Evolutionary conservation across 2,329 filamentous ascomycete genomes (phyloP).

Genomic region (Colletotrichum paranaense): DNA sequence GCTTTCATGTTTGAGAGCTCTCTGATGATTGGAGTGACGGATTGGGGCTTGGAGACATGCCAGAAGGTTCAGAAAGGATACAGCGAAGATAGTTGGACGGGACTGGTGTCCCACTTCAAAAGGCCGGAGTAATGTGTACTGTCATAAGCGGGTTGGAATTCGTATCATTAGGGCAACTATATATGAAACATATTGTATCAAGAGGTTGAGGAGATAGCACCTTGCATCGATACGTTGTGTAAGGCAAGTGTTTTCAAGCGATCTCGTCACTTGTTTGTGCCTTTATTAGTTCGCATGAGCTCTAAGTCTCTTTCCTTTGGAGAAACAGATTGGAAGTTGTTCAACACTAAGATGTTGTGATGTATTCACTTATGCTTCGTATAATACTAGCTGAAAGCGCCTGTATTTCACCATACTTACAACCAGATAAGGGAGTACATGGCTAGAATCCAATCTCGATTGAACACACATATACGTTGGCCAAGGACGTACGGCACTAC

Average conservation of each 20-base stretch:
- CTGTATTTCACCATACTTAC: too few species aligned
- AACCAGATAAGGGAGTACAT: too few species aligned
- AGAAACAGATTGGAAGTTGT: too few species aligned
- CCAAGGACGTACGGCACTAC: too few species aligned
- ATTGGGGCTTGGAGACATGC: conserved; percentile 61
- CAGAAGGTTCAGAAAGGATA: conserved; percentile 60
- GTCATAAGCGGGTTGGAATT: not conserved
- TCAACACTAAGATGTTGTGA: too few species aligned
- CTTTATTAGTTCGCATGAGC: too few species aligned
- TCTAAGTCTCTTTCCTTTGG: too few species aligned
- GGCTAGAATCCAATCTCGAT: too few species aligned
- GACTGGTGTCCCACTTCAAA: conserved; percentile 37
- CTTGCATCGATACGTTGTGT: rapidly evolving
- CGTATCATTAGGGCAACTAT: not conserved
- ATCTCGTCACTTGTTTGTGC: too few species aligned
- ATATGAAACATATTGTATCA: not conserved
- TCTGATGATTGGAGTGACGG: conserved; percentile 65
- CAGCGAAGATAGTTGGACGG: conserved; percentile 71
- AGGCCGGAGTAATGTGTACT: not conserved
- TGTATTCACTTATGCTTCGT: rapidly evolving
- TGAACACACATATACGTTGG: too few species aligned
- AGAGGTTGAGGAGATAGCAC: rapidly evolving
- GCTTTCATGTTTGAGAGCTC: conserved; percentile 63
- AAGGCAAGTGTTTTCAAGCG: too few species aligned
- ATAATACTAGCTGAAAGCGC: too few species aligned